Evolutionary conservation across 306 rosid species (phyloP).

Genomic region (Rosa chinensis): DNA sequence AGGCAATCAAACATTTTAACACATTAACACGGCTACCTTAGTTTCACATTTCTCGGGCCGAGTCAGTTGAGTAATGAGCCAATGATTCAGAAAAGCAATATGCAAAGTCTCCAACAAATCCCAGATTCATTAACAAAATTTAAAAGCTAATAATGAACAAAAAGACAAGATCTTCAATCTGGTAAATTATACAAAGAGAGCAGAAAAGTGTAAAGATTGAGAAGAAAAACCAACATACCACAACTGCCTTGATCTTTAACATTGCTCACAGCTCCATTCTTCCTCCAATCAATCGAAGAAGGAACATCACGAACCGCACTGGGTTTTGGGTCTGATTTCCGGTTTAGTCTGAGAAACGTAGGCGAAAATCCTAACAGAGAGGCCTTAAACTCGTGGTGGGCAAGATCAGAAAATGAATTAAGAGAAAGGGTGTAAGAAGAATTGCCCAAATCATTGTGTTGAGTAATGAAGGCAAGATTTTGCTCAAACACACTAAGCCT

Average conservation of each 20-base stretch:
- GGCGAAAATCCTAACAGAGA: constrained; percentile 71
- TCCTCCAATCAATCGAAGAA: constrained; percentile 82
- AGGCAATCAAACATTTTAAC: not conserved
- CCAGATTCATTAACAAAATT: not conserved
- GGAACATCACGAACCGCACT: constrained; percentile 38
- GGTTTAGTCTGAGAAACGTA: constrained; percentile 31
- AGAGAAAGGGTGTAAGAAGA: constrained; percentile 65
- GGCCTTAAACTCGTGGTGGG: constrained; percentile 75
- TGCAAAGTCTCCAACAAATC: not conserved
- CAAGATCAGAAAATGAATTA: constrained; percentile 83
- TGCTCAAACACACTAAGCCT: constrained; percentile 65
- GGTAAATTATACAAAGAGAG: not conserved
- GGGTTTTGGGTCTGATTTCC: constrained; percentile 15
- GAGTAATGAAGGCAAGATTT: constrained; percentile 53
- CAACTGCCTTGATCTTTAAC: constrained; percentile 89
- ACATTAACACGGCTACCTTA: not conserved
- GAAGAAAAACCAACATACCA: constrained; percentile 41
- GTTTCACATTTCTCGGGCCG: not conserved
- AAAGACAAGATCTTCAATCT: not conserved
- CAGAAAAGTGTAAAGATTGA: not conserved
- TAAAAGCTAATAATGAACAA: not conserved
- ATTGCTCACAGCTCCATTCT: constrained; percentile 63
- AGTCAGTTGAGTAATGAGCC: not conserved
- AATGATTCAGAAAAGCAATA: not conserved
- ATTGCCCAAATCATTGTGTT: constrained; percentile 50